A percentile compares a stretch with the other conserved stretches of the same genome.
These are phyloP conservation scores for Ceratocystis cacaofunesta DNA, from an alignment of 2,329 filamentous ascomycete genomes.

Conservation along the genomic window DNA sequence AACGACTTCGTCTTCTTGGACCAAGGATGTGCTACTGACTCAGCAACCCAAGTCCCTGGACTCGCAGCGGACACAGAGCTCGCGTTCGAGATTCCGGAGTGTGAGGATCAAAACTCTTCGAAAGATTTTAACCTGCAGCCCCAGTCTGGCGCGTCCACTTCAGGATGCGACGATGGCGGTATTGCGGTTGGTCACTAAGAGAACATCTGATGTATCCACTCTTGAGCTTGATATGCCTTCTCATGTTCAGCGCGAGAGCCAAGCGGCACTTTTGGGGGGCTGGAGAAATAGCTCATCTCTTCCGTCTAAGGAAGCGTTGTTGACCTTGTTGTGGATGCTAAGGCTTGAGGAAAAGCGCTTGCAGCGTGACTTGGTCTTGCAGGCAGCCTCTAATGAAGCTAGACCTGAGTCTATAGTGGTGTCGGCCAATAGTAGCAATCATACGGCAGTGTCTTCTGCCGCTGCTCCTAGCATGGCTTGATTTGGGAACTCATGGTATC, in stretches of 20 bases:
- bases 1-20: constrained; percentile 39
- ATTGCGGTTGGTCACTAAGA: constrained; percentile 56
- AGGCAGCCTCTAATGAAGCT: neutral
- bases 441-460: constrained; percentile 1
- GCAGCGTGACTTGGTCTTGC: neutral
- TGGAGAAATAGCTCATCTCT: constrained; percentile 20
- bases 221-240: constrained; percentile 24
- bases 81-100: constrained; percentile 39
- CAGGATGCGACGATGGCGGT: constrained; percentile 59
- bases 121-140: constrained; percentile 58
- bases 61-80: constrained; percentile 38
- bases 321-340: constrained; percentile 35
- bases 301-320: constrained; percentile 34
- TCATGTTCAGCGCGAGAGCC: constrained; percentile 27
- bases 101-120: constrained; percentile 46
- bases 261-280: constrained; percentile 26
- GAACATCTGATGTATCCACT: constrained; percentile 32
- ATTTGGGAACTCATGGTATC: neutral
- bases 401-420: constrained; percentile 9
- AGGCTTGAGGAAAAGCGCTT: constrained; percentile 29
- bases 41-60: constrained; percentile 34
- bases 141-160: constrained; percentile 57
- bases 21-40: constrained; percentile 31
- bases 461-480: constrained; percentile 11
- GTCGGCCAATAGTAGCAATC: neutral